These are phyloP conservation scores for Penicillium argentinense DNA, from an alignment of 495 filamentous ascomycete genomes.

Conservation along the genomic window DNA sequence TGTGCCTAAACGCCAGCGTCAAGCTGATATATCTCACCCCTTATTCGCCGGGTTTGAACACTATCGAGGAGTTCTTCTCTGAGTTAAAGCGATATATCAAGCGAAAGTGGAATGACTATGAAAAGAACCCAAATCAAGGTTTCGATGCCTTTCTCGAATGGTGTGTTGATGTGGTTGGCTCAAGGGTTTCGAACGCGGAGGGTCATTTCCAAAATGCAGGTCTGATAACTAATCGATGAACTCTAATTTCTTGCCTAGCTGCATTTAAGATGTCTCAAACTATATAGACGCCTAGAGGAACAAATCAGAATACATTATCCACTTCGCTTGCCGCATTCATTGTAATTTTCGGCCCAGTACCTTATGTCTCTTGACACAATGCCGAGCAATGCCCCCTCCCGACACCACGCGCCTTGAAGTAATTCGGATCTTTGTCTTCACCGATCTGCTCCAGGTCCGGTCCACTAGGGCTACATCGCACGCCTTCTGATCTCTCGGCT, in stretches of 20 bases:
- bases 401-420: slow-evolving; percentile 4
- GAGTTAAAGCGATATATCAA: slow-evolving; percentile 13
- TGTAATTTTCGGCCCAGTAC: slow-evolving; percentile 2
- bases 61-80: slow-evolving; percentile 13
- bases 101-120: slow-evolving; percentile 7
- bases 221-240: slow-evolving; percentile 6
- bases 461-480: slow-evolving; percentile 9
- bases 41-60: slow-evolving; percentile 8
- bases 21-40: slow-evolving; percentile 10
- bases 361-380: slow-evolving; percentile 6
- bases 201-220: slow-evolving; percentile 11
- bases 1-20: slow-evolving; percentile 3
- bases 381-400: slow-evolving; percentile 7
- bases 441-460: slow-evolving; percentile 6
- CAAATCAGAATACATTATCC: too few relatives aligned
- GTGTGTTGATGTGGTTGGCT: slow-evolving; percentile 8
- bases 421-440: slow-evolving; percentile 6
- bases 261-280: too few relatives aligned
- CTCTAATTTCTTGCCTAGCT: too few relatives aligned
- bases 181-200: slow-evolving; percentile 9
- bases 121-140: slow-evolving; percentile 7
- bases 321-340: too few relatives aligned
- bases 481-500: slow-evolving; percentile 4
- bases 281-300: too few relatives aligned
- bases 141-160: slow-evolving; percentile 6